Evolutionary conservation across 139 green algal genomes (phyloP).

Genomic region (Coccomyxa sp.): DNA sequence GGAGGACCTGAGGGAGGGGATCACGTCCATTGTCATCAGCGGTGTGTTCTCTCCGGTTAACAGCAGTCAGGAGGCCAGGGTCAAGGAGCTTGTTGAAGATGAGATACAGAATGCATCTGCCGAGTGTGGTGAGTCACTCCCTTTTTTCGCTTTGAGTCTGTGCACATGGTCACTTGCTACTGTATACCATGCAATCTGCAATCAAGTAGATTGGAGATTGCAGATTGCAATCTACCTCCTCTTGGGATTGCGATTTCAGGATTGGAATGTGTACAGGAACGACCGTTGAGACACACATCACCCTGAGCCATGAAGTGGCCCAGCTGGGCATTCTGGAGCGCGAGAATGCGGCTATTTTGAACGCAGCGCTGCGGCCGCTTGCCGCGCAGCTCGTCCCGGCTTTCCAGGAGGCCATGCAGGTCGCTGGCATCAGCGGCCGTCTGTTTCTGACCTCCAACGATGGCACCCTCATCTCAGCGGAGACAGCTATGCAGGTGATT

Average conservation of each 20-base stretch:
- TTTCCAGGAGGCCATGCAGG: slow-evolving; percentile 12
- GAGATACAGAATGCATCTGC: no score
- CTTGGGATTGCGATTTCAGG: no score
- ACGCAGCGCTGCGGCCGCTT: slow-evolving; percentile 34
- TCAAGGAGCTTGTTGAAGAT: background rate
- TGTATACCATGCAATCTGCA: no score
- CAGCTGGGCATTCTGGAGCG: slow-evolving; percentile 38
- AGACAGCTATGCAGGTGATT: slow-evolving; percentile 7
- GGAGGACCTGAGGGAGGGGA: slow-evolving; percentile 6
- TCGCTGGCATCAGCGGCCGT: slow-evolving; percentile 7
- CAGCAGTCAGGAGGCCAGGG: slow-evolving; percentile 25
- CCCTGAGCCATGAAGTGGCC: slow-evolving; percentile 23
- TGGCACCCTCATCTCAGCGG: slow-evolving; percentile 23
- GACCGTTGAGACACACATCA: slow-evolving; percentile 2
- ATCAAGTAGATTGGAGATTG: no score
- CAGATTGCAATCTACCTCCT: no score
- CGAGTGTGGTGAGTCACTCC: no score
- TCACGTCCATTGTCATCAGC: slow-evolving; percentile 17
- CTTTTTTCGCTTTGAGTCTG: no score
- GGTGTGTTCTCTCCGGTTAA: slow-evolving; percentile 32
- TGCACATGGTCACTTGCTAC: no score
- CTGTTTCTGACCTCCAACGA: slow-evolving; percentile 35
- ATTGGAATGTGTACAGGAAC: no score
- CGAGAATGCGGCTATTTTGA: slow-evolving; percentile 33
- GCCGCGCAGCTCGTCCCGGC: slow-evolving; percentile 21